phyloP scores from a whole-genome alignment of 202 grass and related monocot species.

The Zoysia matrella region DNA sequence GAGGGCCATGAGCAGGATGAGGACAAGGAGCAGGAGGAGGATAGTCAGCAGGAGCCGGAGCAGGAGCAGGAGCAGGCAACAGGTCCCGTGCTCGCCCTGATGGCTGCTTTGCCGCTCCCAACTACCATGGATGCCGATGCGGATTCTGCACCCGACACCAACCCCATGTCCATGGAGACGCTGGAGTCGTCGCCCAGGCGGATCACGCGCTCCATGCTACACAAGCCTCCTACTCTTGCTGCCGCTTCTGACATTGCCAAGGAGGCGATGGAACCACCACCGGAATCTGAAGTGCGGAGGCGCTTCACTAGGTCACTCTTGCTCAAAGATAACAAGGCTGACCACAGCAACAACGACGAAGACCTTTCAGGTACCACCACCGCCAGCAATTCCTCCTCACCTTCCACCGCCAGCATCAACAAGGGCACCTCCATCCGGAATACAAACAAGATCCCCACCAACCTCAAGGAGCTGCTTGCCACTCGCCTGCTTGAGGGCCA shows the following conservation, averaged over 20 bases:
- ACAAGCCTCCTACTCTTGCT: neutral
- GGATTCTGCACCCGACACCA: neutral
- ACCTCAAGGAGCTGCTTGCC: constrained; percentile 70
- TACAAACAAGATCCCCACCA: constrained; percentile 52
- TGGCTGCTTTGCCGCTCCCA: neutral
- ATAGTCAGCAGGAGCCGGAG: neutral
- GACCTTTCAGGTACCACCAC: constrained; percentile 42
- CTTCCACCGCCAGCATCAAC: constrained; percentile 15
- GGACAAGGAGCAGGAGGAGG: neutral
- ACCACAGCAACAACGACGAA: constrained; percentile 11
- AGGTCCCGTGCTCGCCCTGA: constrained; percentile 29
- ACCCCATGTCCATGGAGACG: neutral
- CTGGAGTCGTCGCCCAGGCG: constrained; percentile 44
- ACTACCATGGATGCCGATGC: neutral
- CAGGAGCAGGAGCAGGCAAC: neutral
- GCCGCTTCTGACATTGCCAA: constrained; percentile 5
- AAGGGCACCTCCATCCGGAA: constrained; percentile 41
- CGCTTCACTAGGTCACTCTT: constrained; percentile 73
- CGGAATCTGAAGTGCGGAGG: neutral
- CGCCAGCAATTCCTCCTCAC: constrained; percentile 35
- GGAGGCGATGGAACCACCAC: neutral
- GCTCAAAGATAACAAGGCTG: constrained; percentile 47
- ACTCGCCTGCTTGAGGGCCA: constrained; percentile 90
- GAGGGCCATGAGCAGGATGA: no score
- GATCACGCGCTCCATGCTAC: constrained; percentile 70